Evolutionary conservation across 257 asterid species (phyloP).

Genomic region (Cynanchum wilfordii): DNA sequence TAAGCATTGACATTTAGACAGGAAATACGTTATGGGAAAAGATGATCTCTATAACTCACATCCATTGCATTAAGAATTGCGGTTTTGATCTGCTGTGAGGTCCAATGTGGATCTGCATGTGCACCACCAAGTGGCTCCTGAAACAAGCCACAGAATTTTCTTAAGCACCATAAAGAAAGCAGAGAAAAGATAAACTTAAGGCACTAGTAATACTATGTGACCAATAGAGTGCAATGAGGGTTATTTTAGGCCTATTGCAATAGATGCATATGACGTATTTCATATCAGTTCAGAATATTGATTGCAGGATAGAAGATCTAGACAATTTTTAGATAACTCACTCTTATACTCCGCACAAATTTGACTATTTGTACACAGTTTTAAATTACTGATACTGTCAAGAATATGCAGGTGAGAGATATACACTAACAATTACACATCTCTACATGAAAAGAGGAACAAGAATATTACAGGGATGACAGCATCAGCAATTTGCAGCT

Average conservation of each 20-base stretch:
- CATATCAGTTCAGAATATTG: not conserved
- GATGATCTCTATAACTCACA: constrained; percentile 46
- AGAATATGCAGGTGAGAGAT: not conserved
- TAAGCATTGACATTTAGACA: constrained; percentile 20
- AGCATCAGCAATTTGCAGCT: constrained; percentile 65
- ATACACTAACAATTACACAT: not conserved
- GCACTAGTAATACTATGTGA: not conserved
- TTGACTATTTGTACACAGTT: not conserved
- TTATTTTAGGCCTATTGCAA: not conserved
- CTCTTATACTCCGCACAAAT: constrained; percentile 1
- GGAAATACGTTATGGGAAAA: constrained; percentile 7
- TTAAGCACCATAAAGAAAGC: not conserved
- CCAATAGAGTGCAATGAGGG: not conserved
- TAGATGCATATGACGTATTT: not conserved
- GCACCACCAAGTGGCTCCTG: constrained; percentile 99
- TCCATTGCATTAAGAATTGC: constrained; percentile 82
- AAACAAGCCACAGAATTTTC: constrained; percentile 16
- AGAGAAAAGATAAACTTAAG: not conserved
- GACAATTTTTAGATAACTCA: not conserved
- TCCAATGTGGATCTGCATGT: constrained; percentile 89
- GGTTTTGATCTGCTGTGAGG: constrained; percentile 82
- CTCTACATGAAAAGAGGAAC: constrained; percentile 7
- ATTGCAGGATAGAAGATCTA: not conserved
- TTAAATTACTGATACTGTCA: not conserved
- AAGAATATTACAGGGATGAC: constrained; percentile 69